These are phyloP conservation scores for Chytriomyces sp. DNA, from an alignment of 192 early-diverging fungal species.

Conservation along the genomic window DNA sequence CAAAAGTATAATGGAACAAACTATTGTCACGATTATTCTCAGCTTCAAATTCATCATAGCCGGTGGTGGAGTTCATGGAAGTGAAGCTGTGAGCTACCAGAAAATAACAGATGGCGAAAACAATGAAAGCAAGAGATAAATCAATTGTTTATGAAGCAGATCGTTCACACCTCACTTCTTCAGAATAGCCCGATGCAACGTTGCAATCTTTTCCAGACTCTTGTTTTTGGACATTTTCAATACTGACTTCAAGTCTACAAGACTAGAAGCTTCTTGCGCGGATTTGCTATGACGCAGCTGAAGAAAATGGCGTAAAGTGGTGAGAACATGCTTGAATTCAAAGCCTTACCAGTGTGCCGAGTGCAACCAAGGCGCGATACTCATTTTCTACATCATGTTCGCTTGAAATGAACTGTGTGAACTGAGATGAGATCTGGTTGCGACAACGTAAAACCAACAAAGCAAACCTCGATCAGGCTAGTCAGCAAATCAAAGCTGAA, in stretches of 20 bases:
- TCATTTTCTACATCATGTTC: slow-evolving; percentile 64
- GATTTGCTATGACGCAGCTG: slow-evolving; percentile 12
- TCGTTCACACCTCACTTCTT: slow-evolving; percentile 17
- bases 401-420: slow-evolving; percentile 48
- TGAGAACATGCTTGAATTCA: neutral
- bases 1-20: too few relatives aligned
- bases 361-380: slow-evolving; percentile 59
- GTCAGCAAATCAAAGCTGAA: slow-evolving; percentile 52
- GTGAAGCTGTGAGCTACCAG: too few relatives aligned
- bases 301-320: neutral
- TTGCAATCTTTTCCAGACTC: slow-evolving; percentile 10
- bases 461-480: slow-evolving; percentile 47
- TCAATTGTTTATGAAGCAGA: too few relatives aligned
- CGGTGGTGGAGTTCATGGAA: too few relatives aligned
- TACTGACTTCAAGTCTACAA: slow-evolving; percentile 14
- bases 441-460: too few relatives aligned
- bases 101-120: too few relatives aligned
- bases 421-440: too few relatives aligned
- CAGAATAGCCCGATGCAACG: slow-evolving; percentile 20
- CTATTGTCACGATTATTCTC: too few relatives aligned
- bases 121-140: too few relatives aligned
- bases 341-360: slow-evolving; percentile 63
- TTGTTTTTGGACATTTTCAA: slow-evolving; percentile 22
- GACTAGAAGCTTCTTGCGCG: slow-evolving; percentile 20
- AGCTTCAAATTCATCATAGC: too few relatives aligned